Evolutionary conservation across 225 moss, liverwort and hornwort genomes (phyloP).

Genomic region (Asterella californica): DNA sequence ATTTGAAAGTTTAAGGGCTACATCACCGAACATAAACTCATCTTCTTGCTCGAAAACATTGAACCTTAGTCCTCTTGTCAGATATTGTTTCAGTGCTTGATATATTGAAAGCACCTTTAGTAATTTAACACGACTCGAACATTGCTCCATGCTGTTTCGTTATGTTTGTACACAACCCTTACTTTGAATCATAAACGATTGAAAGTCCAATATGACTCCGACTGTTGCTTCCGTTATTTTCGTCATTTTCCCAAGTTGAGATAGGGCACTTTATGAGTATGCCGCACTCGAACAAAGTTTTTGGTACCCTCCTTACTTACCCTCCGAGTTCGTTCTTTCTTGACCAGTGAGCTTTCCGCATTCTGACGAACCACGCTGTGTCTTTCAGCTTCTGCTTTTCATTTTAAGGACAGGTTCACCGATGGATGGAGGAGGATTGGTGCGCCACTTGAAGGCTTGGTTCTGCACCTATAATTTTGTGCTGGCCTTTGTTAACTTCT

Average conservation of each 20-base stretch:
- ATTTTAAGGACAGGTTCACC: slow-evolving; percentile 7
- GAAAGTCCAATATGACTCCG: no score
- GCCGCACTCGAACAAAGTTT: no score
- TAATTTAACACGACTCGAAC: no score
- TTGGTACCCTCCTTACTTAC: no score
- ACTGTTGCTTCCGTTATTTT: neutral
- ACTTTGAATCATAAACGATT: no score
- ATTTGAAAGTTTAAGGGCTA: neutral
- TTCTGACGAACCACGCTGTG: neutral
- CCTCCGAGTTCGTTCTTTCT: neutral
- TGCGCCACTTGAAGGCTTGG: slow-evolving; percentile 8
- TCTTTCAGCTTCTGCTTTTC: slow-evolving; percentile 15
- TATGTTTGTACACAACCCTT: no score
- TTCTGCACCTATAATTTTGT: slow-evolving; percentile 22
- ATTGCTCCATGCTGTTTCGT: no score
- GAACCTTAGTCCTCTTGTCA: no score
- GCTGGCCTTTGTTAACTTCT: slow-evolving; percentile 12
- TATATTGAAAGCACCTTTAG: no score
- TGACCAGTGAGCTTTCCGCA: neutral
- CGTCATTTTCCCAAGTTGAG: neutral
- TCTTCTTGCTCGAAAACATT: no score
- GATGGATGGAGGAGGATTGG: slow-evolving; percentile 7
- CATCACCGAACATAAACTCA: no score
- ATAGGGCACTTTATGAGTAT: neutral
- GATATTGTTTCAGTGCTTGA: no score